Percentiles rank a stretch among this genome's conserved stretches.
These are phyloP conservation scores for Gaertneriomyces sp. DNA, from an alignment of 192 early-diverging fungal genomes.

Conservation along the genomic window DNA sequence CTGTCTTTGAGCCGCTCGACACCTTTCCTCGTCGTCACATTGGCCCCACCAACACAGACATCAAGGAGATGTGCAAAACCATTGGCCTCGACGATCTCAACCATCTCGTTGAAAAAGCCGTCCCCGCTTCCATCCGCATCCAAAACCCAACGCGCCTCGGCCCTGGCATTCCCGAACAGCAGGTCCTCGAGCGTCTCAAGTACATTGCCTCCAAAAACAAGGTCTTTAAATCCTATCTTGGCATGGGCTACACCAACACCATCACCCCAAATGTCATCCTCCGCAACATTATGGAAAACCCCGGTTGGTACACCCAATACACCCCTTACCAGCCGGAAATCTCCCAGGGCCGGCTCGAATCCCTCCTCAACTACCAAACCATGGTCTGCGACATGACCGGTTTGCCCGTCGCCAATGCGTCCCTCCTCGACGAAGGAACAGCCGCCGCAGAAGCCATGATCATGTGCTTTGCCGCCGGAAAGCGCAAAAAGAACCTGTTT, in stretches of 20 bases:
- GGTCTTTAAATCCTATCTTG: slow-evolving; percentile 87
- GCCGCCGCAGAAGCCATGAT: slow-evolving; percentile 98
- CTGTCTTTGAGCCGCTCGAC: slow-evolving; percentile 46
- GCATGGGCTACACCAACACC: slow-evolving; percentile 90
- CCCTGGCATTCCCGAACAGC: slow-evolving; percentile 73
- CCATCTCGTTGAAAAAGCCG: slow-evolving; percentile 76
- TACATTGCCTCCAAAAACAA: slow-evolving; percentile 90
- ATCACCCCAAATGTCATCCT: slow-evolving; percentile 93
- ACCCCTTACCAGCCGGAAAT: slow-evolving; percentile 99
- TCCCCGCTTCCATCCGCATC: slow-evolving; percentile 78
- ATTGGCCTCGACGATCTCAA: slow-evolving; percentile 78
- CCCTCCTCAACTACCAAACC: slow-evolving; percentile 96
- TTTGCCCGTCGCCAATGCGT: slow-evolving; percentile 94
- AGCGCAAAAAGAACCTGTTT: slow-evolving; percentile 81
- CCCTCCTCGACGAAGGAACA: slow-evolving; percentile 97
- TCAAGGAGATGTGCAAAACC: slow-evolving; percentile 76
- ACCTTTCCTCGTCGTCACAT: slow-evolving; percentile 70
- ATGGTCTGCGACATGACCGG: slow-evolving; percentile 95
- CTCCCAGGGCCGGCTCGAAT: slow-evolving; percentile 96
- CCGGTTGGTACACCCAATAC: slow-evolving; percentile 99
- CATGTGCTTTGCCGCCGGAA: slow-evolving; percentile 70
- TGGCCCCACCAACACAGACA: slow-evolving; percentile 72
- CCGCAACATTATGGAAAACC: slow-evolving; percentile 97
- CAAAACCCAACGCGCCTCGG: slow-evolving; percentile 68
- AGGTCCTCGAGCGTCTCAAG: slow-evolving; percentile 79